phyloP scores from a whole-genome alignment of 345 rosid genomes.

The Moricandia arvensis region DNA sequence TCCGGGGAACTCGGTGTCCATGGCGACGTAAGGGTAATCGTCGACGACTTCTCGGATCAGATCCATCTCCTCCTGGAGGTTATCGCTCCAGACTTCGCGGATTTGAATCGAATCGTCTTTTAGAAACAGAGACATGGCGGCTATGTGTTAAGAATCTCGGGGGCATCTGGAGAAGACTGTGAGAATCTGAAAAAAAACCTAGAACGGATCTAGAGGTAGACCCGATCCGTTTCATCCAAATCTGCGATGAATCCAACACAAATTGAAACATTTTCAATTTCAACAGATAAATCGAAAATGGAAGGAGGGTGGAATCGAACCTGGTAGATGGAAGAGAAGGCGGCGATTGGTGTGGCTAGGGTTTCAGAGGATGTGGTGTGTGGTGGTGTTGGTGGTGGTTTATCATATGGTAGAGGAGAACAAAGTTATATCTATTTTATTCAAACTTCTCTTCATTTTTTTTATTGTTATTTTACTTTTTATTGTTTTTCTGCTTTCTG shows the following conservation, averaged over 20 bases:
- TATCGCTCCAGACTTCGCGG: slow-evolving; percentile 82
- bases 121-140: slow-evolving; percentile 55
- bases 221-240: slow-evolving; percentile 36
- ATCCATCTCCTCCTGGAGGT: slow-evolving; percentile 61
- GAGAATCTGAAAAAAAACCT: not conserved
- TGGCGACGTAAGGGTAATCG: slow-evolving; percentile 21
- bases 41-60: slow-evolving; percentile 72
- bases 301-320: slow-evolving; percentile 20
- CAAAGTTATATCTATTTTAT: slow-evolving; percentile 5
- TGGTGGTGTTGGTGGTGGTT: slow-evolving; percentile 17
- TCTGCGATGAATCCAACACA: slow-evolving; percentile 11
- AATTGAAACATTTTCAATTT: not conserved
- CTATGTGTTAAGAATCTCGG: slow-evolving; percentile 9
- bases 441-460: not conserved
- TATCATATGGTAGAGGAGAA: slow-evolving; percentile 9
- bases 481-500: not conserved
- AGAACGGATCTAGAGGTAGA: slow-evolving; percentile 33
- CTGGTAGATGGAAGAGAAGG: slow-evolving; percentile 8
- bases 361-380: slow-evolving; percentile 20
- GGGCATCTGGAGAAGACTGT: slow-evolving; percentile 22
- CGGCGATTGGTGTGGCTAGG: slow-evolving; percentile 31
- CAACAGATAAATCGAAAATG: not conserved
- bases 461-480: slow-evolving; percentile 1
- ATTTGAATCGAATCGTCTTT: slow-evolving; percentile 73
- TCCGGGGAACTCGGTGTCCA: not conserved